Evolutionary conservation across 192 early-diverging fungal genomes (phyloP).

Genomic region (Gonapodya prolifera): DNA sequence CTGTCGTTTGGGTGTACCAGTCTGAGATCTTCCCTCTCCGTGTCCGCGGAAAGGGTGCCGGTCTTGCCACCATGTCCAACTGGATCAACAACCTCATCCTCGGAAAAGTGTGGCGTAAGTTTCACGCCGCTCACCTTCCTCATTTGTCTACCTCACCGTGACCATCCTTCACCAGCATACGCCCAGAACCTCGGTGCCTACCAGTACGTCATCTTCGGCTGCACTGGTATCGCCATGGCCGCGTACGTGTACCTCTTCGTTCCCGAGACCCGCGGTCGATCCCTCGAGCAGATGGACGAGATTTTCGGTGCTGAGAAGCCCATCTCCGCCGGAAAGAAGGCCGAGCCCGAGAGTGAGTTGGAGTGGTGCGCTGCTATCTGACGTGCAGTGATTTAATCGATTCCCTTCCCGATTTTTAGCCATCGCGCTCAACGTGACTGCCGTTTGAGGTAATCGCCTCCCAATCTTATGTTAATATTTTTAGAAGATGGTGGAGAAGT

Average conservation of each 20-base stretch:
- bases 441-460: too few relatives aligned
- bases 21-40: constrained; percentile 87
- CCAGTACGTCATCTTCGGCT: constrained; percentile 31
- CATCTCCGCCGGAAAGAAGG: background rate
- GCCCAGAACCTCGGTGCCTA: constrained; percentile 5
- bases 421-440: background rate
- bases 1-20: constrained; percentile 83
- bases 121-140: too few relatives aligned
- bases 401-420: background rate
- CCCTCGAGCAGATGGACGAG: constrained; percentile 7
- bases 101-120: constrained; percentile 1
- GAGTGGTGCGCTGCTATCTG: background rate
- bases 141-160: background rate
- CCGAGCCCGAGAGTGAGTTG: background rate
- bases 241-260: constrained; percentile 28
- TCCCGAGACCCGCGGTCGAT: constrained; percentile 18
- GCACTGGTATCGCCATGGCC: constrained; percentile 21
- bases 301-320: background rate
- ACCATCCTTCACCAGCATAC: background rate
- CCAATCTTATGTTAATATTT: too few relatives aligned
- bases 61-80: constrained; percentile 74
- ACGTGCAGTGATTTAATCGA: too few relatives aligned
- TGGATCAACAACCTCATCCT: constrained; percentile 34
- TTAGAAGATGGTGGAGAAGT: too few relatives aligned
- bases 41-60: constrained; percentile 74